Evolutionary conservation across 805 yeast genomes (phyloP).

Genomic region (Candida piceae): DNA sequence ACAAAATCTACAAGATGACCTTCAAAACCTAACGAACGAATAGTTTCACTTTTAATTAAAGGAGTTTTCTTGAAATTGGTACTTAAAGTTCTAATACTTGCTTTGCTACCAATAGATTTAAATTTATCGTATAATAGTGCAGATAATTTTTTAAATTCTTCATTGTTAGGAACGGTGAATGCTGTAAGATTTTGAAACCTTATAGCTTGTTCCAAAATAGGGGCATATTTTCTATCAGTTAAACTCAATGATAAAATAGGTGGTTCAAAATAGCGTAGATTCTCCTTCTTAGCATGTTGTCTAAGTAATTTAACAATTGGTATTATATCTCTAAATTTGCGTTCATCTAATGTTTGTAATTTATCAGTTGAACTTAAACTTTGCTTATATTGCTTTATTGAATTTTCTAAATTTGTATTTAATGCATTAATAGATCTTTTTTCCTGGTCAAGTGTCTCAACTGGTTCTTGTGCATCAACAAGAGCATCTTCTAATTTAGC

Average conservation of each 20-base stretch:
- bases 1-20: constrained; percentile 71
- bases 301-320: constrained; percentile 42
- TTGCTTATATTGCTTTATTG: constrained; percentile 11
- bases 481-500: constrained; percentile 20
- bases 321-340: constrained; percentile 20
- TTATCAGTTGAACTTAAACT: constrained; percentile 44
- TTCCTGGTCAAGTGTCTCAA: constrained; percentile 12
- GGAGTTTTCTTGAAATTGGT: constrained; percentile 9
- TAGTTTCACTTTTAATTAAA: constrained; percentile 8
- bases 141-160: constrained; percentile 44
- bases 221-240: constrained; percentile 43
- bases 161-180: constrained; percentile 52
- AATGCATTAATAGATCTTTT: constrained; percentile 7
- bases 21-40: constrained; percentile 62
- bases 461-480: constrained; percentile 15
- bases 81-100: constrained; percentile 50
- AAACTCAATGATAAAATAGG: constrained; percentile 64
- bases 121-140: constrained; percentile 35
- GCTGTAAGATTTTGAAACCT: constrained; percentile 52
- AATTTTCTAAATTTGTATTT: constrained; percentile 14
- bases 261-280: constrained; percentile 58
- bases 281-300: constrained; percentile 25
- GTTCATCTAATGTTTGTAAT: constrained; percentile 39
- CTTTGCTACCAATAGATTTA: constrained; percentile 30
- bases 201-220: constrained; percentile 53